A percentile compares a stretch with the other conserved stretches of the same genome.
phyloP scores from a whole-genome alignment of 257 asterid species.

The Lycium barbarum region DNA sequence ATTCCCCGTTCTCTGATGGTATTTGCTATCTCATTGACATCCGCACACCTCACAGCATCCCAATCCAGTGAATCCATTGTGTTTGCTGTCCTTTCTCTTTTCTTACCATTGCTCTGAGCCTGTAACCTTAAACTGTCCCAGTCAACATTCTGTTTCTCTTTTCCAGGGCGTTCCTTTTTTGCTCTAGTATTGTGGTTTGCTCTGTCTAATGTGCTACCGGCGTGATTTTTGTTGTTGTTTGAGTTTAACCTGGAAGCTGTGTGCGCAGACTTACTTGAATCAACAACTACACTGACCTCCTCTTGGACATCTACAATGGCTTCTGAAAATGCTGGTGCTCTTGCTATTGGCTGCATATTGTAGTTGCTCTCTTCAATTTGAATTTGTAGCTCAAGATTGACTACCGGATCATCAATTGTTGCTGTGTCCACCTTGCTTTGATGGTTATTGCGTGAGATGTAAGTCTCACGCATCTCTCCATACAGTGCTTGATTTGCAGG shows the following conservation, averaged over 20 bases:
- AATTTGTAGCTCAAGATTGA: slow-evolving; percentile 41
- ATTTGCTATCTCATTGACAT: slow-evolving; percentile 79
- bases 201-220: slow-evolving; percentile 40
- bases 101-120: slow-evolving; percentile 50
- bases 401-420: slow-evolving; percentile 38
- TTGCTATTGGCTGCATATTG: slow-evolving; percentile 47
- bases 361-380: slow-evolving; percentile 41
- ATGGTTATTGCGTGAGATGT: slow-evolving; percentile 41
- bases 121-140: slow-evolving; percentile 82
- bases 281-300: slow-evolving; percentile 47
- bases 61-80: slow-evolving; percentile 91
- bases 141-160: slow-evolving; percentile 58
- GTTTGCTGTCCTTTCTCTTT: slow-evolving; percentile 59
- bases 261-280: slow-evolving; percentile 34
- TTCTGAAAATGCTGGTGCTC: slow-evolving; percentile 40
- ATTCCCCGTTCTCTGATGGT: slow-evolving; percentile 94
- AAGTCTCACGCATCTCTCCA: slow-evolving; percentile 51
- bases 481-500: slow-evolving; percentile 57
- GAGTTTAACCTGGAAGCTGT: slow-evolving; percentile 41
- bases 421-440: slow-evolving; percentile 39
- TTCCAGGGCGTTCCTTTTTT: slow-evolving; percentile 52
- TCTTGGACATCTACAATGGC: slow-evolving; percentile 49
- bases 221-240: slow-evolving; percentile 36
- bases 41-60: slow-evolving; percentile 89
- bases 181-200: slow-evolving; percentile 40